A percentile compares a stretch with the other conserved stretches of the same genome.
Conservation (phyloP, 441 rosid genomes). For the Erysimum pusillum region DNA sequence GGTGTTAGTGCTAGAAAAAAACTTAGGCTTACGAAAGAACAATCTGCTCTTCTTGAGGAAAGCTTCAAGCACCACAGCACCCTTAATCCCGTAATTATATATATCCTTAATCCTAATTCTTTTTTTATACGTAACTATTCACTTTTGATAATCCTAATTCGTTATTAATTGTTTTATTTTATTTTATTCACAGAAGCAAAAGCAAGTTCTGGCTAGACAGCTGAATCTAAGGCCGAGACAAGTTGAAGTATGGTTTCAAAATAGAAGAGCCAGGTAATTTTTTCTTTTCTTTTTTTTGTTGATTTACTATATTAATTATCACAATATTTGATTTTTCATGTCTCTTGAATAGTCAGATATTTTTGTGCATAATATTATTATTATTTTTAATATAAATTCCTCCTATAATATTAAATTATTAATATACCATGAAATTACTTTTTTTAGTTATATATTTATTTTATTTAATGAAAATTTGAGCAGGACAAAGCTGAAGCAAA, state of each 20-base stretch:
- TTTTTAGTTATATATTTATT: not conserved
- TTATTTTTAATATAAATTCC: not conserved
- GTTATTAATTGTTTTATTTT: too few relatives aligned
- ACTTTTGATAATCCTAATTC: conserved; percentile 30
- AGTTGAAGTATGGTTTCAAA: conserved; percentile 85
- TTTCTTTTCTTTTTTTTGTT: not conserved
- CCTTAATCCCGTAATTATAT: conserved; percentile 67
- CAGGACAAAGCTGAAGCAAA: conserved; percentile 83
- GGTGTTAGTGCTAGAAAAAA: conserved; percentile 69
- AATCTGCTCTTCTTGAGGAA: conserved; percentile 72
- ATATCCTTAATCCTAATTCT: conserved; percentile 6
- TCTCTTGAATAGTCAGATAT: not conserved
- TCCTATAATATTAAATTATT: too few relatives aligned
- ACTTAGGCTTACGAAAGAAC: conserved; percentile 76
- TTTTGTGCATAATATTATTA: not conserved
- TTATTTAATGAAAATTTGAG: not conserved
- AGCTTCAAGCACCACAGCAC: conserved; percentile 82
- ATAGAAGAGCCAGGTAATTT: conserved; percentile 74
- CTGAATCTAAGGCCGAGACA: conserved; percentile 70
- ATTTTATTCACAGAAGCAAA: conserved; percentile 56
- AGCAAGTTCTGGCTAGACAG: conserved; percentile 71
- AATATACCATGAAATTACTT: not conserved
- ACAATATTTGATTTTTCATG: not conserved
- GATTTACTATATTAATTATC: conserved; percentile 1
- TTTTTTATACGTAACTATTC: not conserved